Conservation (phyloP, 2,329 filamentous ascomycete genomes). For the Rhexocercosporidium sp. region DNA sequence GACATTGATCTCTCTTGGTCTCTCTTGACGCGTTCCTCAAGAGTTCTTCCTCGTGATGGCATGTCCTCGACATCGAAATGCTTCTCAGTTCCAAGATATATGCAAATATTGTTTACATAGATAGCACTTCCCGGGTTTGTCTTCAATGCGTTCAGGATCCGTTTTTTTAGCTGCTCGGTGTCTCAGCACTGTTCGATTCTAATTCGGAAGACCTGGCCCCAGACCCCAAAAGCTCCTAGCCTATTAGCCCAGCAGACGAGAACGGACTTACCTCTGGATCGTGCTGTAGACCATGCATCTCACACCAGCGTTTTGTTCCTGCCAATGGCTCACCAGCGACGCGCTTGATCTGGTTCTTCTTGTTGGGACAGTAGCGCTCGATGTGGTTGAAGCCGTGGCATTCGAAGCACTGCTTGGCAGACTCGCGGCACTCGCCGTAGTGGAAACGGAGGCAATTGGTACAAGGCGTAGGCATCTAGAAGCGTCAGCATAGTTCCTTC, state of each 20-base stretch:
- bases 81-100: constrained; percentile 32
- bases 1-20: constrained; percentile 12
- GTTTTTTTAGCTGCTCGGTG: constrained; percentile 16
- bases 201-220: neutral
- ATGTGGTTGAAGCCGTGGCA: constrained; percentile 32
- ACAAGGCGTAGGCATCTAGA: constrained; percentile 29
- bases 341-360: constrained; percentile 14
- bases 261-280: constrained; percentile 17
- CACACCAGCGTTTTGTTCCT: constrained; percentile 31
- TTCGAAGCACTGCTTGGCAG: constrained; percentile 26
- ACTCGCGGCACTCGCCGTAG: constrained; percentile 29
- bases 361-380: constrained; percentile 33
- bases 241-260: neutral
- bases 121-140: constrained; percentile 33
- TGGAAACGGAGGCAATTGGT: constrained; percentile 34
- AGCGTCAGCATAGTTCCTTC: neutral
- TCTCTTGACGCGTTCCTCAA: constrained; percentile 23
- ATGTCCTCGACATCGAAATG: constrained; percentile 22
- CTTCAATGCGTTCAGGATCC: constrained; percentile 32
- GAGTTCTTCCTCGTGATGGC: constrained; percentile 16
- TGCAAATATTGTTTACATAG: constrained; percentile 30
- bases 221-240: neutral
- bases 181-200: neutral
- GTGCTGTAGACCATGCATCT: constrained; percentile 28
- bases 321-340: constrained; percentile 27